A percentile compares a stretch with the other conserved stretches of the same genome.
Conservation (phyloP, 2,329 filamentous ascomycete genomes). For the Talaromyces sp. region DNA sequence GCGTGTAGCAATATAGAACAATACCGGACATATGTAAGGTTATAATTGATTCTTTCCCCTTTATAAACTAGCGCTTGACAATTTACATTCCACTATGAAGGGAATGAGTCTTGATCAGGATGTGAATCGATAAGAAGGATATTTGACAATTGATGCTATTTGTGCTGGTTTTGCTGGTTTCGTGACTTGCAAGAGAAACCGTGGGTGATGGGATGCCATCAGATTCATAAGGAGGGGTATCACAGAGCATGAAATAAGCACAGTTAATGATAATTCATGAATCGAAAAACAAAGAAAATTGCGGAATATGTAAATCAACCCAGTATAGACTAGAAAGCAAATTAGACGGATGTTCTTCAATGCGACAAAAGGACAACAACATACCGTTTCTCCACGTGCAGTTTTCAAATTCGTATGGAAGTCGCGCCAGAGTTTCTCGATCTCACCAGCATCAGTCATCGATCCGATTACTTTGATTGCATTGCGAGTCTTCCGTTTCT, state of each 20-base stretch:
- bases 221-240: background rate
- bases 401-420: constrained; percentile 66
- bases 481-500: constrained; percentile 60
- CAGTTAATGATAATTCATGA: background rate
- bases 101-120: background rate
- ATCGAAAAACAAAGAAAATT: background rate
- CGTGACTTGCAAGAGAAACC: too few species aligned
- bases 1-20: too few species aligned
- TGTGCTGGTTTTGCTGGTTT: too few species aligned
- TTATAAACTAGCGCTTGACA: too few species aligned
- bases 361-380: constrained; percentile 1
- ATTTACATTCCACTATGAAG: too few species aligned
- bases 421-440: constrained; percentile 64
- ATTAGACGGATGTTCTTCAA: background rate
- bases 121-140: too few species aligned
- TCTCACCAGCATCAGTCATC: constrained; percentile 63
- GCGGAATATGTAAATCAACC: background rate
- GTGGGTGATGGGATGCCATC: background rate
- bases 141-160: too few species aligned
- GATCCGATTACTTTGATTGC: constrained; percentile 66
- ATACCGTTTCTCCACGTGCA: constrained; percentile 56
- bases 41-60: too few species aligned
- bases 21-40: too few species aligned
- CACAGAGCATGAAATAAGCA: background rate
- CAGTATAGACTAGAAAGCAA: constrained; percentile 15